Conservation (phyloP, 2,329 filamentous ascomycete genomes). For the Sporothrix phasma region DNA sequence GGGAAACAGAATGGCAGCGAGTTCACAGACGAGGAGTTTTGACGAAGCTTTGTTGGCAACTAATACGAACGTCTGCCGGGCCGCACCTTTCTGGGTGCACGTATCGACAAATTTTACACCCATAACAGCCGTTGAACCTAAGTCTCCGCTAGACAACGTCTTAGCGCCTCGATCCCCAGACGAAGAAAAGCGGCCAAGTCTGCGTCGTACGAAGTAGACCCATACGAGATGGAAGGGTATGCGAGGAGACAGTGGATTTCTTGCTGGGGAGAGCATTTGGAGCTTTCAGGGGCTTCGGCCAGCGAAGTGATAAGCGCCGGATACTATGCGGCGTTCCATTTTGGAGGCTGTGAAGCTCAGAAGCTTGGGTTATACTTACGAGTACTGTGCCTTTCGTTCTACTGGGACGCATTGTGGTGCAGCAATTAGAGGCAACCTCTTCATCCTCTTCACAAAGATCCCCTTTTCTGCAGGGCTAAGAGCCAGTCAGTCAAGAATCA, state of each 20-base stretch:
- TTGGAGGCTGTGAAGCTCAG: neutral
- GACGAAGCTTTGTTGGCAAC: neutral
- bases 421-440: neutral
- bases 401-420: neutral
- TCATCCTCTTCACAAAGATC: neutral
- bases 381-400: no score
- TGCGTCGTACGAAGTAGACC: no score
- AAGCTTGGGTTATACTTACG: no score
- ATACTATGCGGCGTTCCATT: no score
- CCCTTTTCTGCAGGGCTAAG: neutral
- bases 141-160: neutral
- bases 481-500: neutral
- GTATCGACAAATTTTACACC: neutral
- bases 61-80: neutral
- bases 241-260: neutral
- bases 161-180: neutral
- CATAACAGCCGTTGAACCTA: neutral
- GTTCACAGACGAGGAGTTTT: neutral
- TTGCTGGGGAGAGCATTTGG: neutral
- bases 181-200: no score
- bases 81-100: neutral
- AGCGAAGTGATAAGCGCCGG: no score
- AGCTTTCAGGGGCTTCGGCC: no score
- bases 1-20: neutral
- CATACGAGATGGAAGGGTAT: neutral